phyloP scores from a whole-genome alignment of 768 basidiomycete genomes.

The Pisolithus microcarpus region DNA sequence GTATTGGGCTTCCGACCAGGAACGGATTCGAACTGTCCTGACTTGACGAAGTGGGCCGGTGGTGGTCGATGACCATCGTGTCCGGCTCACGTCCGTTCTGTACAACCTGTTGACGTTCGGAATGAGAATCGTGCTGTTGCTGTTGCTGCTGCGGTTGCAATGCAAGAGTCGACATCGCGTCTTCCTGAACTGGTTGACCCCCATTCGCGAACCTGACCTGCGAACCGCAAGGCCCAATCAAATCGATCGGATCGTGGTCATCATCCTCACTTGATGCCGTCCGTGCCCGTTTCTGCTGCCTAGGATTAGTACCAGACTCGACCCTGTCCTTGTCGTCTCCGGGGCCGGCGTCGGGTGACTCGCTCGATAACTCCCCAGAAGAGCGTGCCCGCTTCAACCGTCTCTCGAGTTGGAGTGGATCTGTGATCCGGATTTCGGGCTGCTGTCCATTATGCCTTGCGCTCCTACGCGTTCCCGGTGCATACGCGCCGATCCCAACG shows the following conservation, averaged over 20 bases:
- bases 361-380: slow-evolving; percentile 46
- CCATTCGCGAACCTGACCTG: slow-evolving; percentile 48
- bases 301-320: slow-evolving; percentile 28
- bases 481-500: slow-evolving; percentile 26
- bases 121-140: neutral
- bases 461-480: slow-evolving; percentile 58
- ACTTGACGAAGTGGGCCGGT: slow-evolving; percentile 18
- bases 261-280: slow-evolving; percentile 38
- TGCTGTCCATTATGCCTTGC: slow-evolving; percentile 66
- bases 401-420: slow-evolving; percentile 68
- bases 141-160: slow-evolving; percentile 6
- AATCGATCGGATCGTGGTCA: slow-evolving; percentile 44
- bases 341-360: slow-evolving; percentile 31
- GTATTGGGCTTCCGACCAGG: slow-evolving; percentile 45
- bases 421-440: slow-evolving; percentile 67
- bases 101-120: neutral
- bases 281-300: slow-evolving; percentile 51
- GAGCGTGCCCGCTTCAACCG: slow-evolving; percentile 65
- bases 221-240: slow-evolving; percentile 22
- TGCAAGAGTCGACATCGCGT: slow-evolving; percentile 4
- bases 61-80: slow-evolving; percentile 34
- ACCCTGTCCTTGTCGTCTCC: slow-evolving; percentile 38
- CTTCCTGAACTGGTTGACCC: slow-evolving; percentile 12
- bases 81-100: slow-evolving; percentile 6
- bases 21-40: slow-evolving; percentile 42